Conservation (phyloP, 805 yeast genomes). For the Starmerella vitae region DNA sequence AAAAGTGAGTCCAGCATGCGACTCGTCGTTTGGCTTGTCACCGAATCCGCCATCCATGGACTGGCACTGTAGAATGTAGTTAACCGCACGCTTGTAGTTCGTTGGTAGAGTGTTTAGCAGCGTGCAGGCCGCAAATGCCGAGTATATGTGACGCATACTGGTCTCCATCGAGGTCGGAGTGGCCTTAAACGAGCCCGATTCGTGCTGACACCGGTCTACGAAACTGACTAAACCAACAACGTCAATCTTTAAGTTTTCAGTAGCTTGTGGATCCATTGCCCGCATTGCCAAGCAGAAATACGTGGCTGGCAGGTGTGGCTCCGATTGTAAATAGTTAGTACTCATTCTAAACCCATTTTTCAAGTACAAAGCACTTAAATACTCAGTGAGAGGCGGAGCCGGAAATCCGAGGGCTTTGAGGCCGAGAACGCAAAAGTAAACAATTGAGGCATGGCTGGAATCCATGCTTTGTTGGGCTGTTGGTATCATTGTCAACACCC, state of each 20-base stretch:
- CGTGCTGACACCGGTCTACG: slow-evolving; percentile 46
- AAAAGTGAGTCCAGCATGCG: slow-evolving; percentile 78
- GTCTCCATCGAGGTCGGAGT: slow-evolving; percentile 35
- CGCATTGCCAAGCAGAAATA: slow-evolving; percentile 51
- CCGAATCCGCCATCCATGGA: slow-evolving; percentile 62
- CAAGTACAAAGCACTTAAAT: slow-evolving; percentile 6
- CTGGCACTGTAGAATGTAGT: slow-evolving; percentile 31
- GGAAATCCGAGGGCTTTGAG: slow-evolving; percentile 9
- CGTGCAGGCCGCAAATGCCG: slow-evolving; percentile 45
- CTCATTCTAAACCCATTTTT: slow-evolving; percentile 13
- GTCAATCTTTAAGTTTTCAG: no score
- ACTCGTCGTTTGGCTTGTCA: slow-evolving; percentile 36
- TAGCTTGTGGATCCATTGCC: slow-evolving; percentile 1
- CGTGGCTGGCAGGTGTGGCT: slow-evolving; percentile 35
- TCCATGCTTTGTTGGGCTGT: slow-evolving; percentile 12
- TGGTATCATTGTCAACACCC: slow-evolving; percentile 18
- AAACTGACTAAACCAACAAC: slow-evolving; percentile 36
- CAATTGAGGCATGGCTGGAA: slow-evolving; percentile 17
- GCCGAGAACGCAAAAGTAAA: slow-evolving; percentile 17
- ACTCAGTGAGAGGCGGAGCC: neutral
- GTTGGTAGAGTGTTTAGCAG: slow-evolving; percentile 15
- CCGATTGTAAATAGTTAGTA: slow-evolving; percentile 1
- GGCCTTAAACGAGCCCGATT: slow-evolving; percentile 41
- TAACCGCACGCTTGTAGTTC: slow-evolving; percentile 33
- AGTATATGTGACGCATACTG: slow-evolving; percentile 61